Evolutionary conservation across 306 rosid species (phyloP).

Genomic region (Sindora glabra): DNA sequence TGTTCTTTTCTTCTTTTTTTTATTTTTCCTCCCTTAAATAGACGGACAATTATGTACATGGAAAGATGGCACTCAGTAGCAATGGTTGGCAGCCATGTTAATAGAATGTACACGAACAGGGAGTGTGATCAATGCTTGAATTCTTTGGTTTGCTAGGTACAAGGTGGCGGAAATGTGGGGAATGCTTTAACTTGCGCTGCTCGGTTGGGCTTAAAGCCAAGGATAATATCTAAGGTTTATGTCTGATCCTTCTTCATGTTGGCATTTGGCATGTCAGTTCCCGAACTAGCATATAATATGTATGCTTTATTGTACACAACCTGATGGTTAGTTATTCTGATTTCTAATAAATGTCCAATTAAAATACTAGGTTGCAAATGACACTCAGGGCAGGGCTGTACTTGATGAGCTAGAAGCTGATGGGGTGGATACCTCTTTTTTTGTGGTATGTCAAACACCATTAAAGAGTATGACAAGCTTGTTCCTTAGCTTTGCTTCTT

Average conservation of each 20-base stretch:
- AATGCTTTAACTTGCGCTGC: constrained; percentile 81
- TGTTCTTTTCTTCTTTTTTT: too few relatives aligned
- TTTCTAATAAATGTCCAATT: constrained; percentile 12
- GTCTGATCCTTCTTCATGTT: not conserved
- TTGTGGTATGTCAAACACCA: constrained; percentile 25
- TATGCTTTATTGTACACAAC: not conserved
- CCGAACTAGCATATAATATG: not conserved
- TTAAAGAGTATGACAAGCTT: not conserved
- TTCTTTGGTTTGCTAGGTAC: constrained; percentile 44
- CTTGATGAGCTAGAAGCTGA: constrained; percentile 36
- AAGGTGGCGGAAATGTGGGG: constrained; percentile 87
- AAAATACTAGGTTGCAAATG: constrained; percentile 38
- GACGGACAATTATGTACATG: too few relatives aligned
- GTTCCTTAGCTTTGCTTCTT: not conserved
- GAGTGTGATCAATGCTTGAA: constrained; percentile 8
- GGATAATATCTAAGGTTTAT: constrained; percentile 72
- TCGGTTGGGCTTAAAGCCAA: constrained; percentile 75
- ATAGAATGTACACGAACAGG: not conserved
- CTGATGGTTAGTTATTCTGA: not conserved
- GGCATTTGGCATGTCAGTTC: not conserved
- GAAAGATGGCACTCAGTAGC: not conserved
- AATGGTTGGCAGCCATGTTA: not conserved
- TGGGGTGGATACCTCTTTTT: constrained; percentile 39
- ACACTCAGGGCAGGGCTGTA: constrained; percentile 30
- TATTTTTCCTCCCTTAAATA: too few relatives aligned